Percentiles rank a stretch among this genome's conserved stretches.
Conservation (phyloP, 208 protist genomes). For the Trypanosoma congolense region DNA sequence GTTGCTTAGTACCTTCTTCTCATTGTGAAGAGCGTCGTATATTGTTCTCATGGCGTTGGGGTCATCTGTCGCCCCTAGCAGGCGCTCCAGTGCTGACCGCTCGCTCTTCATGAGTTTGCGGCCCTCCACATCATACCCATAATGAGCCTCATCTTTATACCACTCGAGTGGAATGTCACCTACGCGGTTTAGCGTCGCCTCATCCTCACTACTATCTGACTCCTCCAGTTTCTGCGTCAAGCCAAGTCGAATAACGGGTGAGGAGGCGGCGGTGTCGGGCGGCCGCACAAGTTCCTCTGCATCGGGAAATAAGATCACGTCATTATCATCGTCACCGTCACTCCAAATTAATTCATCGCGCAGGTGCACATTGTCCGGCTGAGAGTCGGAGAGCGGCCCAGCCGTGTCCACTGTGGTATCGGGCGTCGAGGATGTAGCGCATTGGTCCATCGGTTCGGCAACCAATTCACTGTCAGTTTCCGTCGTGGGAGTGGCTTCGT, state of each 20-base stretch:
- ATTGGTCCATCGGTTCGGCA: too few species aligned
- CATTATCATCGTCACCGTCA: conserved; percentile 32
- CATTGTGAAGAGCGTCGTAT: conserved; percentile 86
- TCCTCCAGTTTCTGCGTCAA: conserved; percentile 75
- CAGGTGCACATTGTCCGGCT: conserved; percentile 8
- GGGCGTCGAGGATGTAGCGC: too few species aligned
- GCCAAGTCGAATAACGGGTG: conserved; percentile 63
- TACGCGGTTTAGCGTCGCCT: conserved; percentile 86
- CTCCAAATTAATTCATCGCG: conserved; percentile 75
- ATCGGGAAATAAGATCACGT: conserved; percentile 79
- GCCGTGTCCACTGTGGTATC: neutral
- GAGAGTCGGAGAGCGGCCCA: neutral
- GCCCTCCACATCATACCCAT: conserved; percentile 91
- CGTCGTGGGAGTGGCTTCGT: neutral
- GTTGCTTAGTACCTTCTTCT: conserved; percentile 86
- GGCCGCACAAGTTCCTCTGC: conserved; percentile 54
- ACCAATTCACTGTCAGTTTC: too few species aligned
- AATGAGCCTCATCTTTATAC: conserved; percentile 92
- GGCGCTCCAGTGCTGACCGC: conserved; percentile 79
- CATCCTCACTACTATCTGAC: conserved; percentile 88
- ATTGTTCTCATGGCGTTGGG: conserved; percentile 90
- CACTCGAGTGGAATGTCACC: conserved; percentile 93
- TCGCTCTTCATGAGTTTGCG: conserved; percentile 87
- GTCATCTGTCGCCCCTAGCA: conserved; percentile 90
- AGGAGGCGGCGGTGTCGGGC: conserved; percentile 1